phyloP scores from a whole-genome alignment of 2,329 filamentous ascomycete genomes.

The Nemania bipapillata region DNA sequence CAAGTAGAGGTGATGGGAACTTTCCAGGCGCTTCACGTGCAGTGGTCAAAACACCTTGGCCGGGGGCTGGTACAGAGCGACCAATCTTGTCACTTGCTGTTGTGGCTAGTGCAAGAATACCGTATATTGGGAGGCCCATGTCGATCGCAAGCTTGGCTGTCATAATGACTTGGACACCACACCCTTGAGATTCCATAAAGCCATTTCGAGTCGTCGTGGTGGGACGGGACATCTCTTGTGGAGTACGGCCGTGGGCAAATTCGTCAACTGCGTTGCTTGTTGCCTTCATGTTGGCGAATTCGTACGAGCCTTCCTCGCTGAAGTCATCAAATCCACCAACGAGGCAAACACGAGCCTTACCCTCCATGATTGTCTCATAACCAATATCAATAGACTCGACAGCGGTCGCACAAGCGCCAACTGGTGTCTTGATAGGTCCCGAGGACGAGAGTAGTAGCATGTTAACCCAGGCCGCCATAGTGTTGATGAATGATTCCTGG shows the following conservation, averaged over 20 bases:
- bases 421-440: constrained; percentile 97
- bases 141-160: constrained; percentile 93
- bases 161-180: constrained; percentile 98
- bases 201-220: constrained; percentile 96
- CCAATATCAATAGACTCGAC: constrained; percentile 98
- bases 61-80: constrained; percentile 93
- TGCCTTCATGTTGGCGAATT: constrained; percentile 99
- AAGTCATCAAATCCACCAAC: constrained; percentile 99
- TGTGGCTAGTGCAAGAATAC: constrained; percentile 89
- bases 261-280: constrained; percentile 98
- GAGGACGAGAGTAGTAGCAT: constrained; percentile 98
- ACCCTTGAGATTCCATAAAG: constrained; percentile 99
- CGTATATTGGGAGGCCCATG: constrained; percentile 98
- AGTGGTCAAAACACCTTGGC: constrained; percentile 94
- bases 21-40: constrained; percentile 90
- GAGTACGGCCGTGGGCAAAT: constrained; percentile 92
- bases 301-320: constrained; percentile 98
- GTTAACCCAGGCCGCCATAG: constrained; percentile 99
- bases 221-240: constrained; percentile 96
- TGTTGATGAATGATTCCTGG: constrained; percentile 99
- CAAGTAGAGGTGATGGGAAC: constrained; percentile 93
- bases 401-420: constrained; percentile 95
- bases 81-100: constrained; percentile 99
- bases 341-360: constrained; percentile 96
- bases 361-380: constrained; percentile 97